Conservation (phyloP, 2,329 filamentous ascomycete species). For the Colletotrichum tropicicola region DNA sequence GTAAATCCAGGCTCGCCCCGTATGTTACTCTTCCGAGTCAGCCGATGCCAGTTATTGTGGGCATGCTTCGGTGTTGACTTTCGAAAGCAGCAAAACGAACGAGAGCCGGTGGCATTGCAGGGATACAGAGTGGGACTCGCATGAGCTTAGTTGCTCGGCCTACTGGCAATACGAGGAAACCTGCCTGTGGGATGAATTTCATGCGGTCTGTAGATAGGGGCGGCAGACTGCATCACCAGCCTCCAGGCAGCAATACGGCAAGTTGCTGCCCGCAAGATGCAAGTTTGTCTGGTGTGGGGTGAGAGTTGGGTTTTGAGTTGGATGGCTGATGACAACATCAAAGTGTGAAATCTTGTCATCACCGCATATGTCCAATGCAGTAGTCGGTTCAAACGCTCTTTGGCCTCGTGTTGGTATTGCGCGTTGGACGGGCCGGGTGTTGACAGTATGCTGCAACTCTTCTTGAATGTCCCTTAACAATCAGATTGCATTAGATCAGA, state of each 20-base stretch:
- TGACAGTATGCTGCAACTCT: too few species aligned
- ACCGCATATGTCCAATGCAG: too few species aligned
- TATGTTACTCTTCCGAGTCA: slow-evolving; percentile 4
- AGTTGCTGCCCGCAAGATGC: not conserved
- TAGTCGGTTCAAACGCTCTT: too few species aligned
- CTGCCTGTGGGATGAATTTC: not conserved
- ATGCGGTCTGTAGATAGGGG: not conserved
- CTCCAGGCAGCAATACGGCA: too few species aligned
- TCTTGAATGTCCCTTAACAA: too few species aligned
- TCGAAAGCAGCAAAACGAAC: slow-evolving; percentile 5
- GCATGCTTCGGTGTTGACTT: slow-evolving; percentile 1
- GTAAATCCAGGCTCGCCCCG: not conserved
- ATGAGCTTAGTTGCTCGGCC: slow-evolving; percentile 12
- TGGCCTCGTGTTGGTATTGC: too few species aligned
- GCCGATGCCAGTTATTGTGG: slow-evolving; percentile 12
- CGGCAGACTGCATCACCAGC: not conserved
- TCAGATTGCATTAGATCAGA: too few species aligned
- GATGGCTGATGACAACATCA: too few species aligned
- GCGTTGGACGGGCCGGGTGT: too few species aligned
- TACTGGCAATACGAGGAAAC: slow-evolving; percentile 14
- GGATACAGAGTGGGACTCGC: slow-evolving; percentile 7
- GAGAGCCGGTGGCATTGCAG: slow-evolving; percentile 4
- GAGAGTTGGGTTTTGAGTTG: too few species aligned
- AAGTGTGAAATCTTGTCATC: too few species aligned
- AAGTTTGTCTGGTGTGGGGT: too few species aligned